A percentile compares a stretch with the other conserved stretches of the same genome.
Evolutionary conservation across 169 alveolate genomes (phyloP).

Genomic region (Besnoitia besnoiti): DNA sequence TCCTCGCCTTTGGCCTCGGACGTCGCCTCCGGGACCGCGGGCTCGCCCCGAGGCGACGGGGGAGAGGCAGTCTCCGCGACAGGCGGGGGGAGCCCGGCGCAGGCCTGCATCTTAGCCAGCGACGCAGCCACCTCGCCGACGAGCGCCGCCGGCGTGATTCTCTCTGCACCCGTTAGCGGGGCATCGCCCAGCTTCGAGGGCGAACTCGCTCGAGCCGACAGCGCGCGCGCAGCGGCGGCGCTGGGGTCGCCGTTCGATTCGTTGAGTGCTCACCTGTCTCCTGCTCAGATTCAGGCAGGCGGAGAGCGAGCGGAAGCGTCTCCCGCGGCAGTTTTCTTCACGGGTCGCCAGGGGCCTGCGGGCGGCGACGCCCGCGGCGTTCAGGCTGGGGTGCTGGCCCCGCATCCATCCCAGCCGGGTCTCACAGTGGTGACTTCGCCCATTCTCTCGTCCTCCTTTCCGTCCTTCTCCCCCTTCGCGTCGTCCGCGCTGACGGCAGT

Average conservation of each 20-base stretch:
- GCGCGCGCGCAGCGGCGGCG: not conserved
- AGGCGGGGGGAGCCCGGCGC: not conserved
- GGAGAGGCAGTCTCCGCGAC: no score
- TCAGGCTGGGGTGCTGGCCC: not conserved
- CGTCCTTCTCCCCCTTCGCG: conserved; percentile 14
- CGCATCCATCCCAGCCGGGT: not conserved
- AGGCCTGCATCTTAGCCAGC: not conserved
- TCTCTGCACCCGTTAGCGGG: not conserved
- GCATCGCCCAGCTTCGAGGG: not conserved
- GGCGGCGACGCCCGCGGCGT: not conserved
- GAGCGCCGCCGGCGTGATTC: not conserved
- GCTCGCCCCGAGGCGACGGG: not conserved
- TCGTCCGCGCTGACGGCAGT: not conserved
- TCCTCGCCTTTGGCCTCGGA: not conserved
- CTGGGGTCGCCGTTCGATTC: not conserved
- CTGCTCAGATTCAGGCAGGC: not conserved
- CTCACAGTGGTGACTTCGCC: not conserved
- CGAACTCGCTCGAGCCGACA: not conserved
- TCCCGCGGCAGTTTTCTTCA: not conserved
- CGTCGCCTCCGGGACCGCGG: not conserved
- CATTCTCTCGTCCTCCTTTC: not conserved
- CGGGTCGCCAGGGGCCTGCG: not conserved
- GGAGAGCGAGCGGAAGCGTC: not conserved
- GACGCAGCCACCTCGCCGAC: not conserved
- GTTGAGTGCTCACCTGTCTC: not conserved